These are phyloP conservation scores for Lactuca saligna DNA, from an alignment of 129 eudicot species.

Conservation along the genomic window DNA sequence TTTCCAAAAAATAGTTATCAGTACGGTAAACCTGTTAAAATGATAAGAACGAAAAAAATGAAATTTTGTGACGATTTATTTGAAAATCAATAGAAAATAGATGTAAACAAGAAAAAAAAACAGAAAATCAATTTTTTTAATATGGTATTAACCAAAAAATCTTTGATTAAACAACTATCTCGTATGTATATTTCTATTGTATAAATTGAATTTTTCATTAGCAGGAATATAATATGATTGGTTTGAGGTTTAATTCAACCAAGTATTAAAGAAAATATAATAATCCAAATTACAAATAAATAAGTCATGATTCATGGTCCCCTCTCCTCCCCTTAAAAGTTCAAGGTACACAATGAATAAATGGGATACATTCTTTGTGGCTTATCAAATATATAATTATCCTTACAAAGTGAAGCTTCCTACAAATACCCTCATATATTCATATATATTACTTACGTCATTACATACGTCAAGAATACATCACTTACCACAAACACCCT, in stretches of 20 bases:
- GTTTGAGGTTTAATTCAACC: constrained; percentile 7
- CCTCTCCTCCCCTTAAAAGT: constrained; percentile 12
- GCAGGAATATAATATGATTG: neutral
- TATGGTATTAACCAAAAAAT: neutral
- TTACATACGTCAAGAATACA: constrained; percentile 46
- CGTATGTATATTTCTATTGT: neutral
- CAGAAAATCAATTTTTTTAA: neutral
- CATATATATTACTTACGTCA: constrained; percentile 37
- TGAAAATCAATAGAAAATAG: no score
- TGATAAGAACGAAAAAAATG: no score
- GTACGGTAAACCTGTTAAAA: no score
- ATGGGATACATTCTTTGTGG: constrained; percentile 16
- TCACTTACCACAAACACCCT: constrained; percentile 45
- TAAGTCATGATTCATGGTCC: constrained; percentile 21
- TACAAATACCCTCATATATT: constrained; percentile 23
- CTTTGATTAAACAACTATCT: neutral
- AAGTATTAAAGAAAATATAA: constrained; percentile 11
- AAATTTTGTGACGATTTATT: no score
- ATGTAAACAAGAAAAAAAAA: no score
- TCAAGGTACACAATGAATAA: constrained; percentile 18
- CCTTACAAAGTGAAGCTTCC: constrained; percentile 23
- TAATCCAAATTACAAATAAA: constrained; percentile 9
- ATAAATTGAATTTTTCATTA: no score
- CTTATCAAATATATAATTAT: constrained; percentile 12
- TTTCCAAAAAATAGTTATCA: no score